Evolutionary conservation across 768 basidiomycete species (phyloP), one percentile per base, ranked within the genome.

Genomic region (Boletus rex-veris): DNA sequence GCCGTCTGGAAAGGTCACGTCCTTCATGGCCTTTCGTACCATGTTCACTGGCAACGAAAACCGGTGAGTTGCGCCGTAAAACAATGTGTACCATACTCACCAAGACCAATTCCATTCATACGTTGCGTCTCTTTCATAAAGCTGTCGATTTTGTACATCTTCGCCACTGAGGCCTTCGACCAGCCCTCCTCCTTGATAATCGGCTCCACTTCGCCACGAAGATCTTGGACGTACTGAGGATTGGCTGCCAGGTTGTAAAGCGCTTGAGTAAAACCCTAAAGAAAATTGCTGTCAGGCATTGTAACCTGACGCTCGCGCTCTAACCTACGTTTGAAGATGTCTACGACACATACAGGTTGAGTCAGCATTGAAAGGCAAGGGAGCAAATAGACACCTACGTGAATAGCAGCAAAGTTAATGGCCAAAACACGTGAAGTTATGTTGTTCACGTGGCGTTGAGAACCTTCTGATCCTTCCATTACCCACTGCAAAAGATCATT

Each of bases 401-500:
- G 63, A 24, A 68, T 50, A 0, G 64, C 64, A 9, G 66, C 68
- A 35, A 61, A 61, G 48, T 64, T 66, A 35, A 57, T 18, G 10
- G 26, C 46, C 24, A 66, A 39, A 0, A 66, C 15, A 21, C 59
- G 56, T 5, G 16, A 28, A 1, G 53, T 38, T 60, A 75, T 46
- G 64, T 73, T 21, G 18, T 52, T 43, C 5, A 49, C n/a, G 5
- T 60, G 21, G 30, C 51, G n/a, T 21, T 66, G 52, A 31, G 56
- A 24, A 33, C 54, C 52, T 2, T 55, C 35, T 1, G 66, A 64
- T 7, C 58, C 64, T 10, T 68, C 64, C 28, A 74, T 59, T 9
- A 72, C 24, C 72, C 74, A 75, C 4, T 57, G 53, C 11, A 75
- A 50, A 42, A 73, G 42, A 49, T 75, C 72, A 28, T 65, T 63